Evolutionary conservation across 2,329 filamentous ascomycete genomes (phyloP).

Genomic region (Ophiostoma sp.): DNA sequence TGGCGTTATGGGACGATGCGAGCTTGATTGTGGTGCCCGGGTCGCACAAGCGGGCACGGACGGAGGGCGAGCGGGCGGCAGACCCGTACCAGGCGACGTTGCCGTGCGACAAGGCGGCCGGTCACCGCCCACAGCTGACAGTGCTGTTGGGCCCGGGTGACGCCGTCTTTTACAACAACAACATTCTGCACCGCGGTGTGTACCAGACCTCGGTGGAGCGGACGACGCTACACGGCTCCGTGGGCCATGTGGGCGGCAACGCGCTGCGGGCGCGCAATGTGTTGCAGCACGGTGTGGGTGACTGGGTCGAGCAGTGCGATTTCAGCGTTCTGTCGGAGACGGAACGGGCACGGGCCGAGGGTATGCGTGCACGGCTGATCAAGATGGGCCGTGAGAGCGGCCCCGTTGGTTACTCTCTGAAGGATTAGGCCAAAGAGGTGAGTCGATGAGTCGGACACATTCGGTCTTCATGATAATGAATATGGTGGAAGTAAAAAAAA

Average conservation of each 20-base stretch:
- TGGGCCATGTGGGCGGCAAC: slow-evolving; percentile 61
- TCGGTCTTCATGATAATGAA: slow-evolving; percentile 1
- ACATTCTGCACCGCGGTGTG: slow-evolving; percentile 74
- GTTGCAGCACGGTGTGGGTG: slow-evolving; percentile 70
- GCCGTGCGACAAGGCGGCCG: slow-evolving; percentile 53
- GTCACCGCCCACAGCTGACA: slow-evolving; percentile 63
- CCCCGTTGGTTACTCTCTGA: slow-evolving; percentile 64
- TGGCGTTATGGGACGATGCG: slow-evolving; percentile 74
- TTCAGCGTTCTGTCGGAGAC: slow-evolving; percentile 47
- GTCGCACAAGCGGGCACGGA: slow-evolving; percentile 70
- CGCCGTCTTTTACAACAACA: slow-evolving; percentile 86
- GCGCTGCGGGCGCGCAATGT: slow-evolving; percentile 66
- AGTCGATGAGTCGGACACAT: too few species aligned
- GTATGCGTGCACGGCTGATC: slow-evolving; percentile 64
- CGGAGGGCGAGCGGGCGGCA: slow-evolving; percentile 66
- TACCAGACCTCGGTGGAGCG: slow-evolving; percentile 62
- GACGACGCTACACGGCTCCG: slow-evolving; percentile 71
- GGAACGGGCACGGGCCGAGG: slow-evolving; percentile 54
- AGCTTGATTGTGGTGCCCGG: slow-evolving; percentile 76
- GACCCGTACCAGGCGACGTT: slow-evolving; percentile 63
- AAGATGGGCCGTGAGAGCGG: slow-evolving; percentile 60
- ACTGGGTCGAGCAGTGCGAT: slow-evolving; percentile 62
- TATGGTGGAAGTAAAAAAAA: not conserved
- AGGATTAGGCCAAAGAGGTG: slow-evolving; percentile 44
- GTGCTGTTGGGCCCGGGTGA: slow-evolving; percentile 73